phyloP scores from a whole-genome alignment of 2,329 filamentous ascomycete species.

The Rugonectria rugulosa region DNA sequence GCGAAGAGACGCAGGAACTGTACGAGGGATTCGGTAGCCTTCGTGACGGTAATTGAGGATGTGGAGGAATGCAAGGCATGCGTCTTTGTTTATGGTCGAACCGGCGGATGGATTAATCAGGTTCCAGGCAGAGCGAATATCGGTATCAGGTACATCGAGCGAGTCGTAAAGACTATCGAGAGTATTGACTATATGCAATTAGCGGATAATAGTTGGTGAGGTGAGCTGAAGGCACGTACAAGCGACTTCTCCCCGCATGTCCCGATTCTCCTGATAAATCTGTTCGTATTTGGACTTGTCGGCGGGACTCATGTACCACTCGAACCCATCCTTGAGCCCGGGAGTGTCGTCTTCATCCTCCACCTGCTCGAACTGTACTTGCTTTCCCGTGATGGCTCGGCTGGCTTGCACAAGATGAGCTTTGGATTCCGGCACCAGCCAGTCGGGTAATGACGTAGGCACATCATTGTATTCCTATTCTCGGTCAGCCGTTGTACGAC shows the following conservation, averaged over 20 bases:
- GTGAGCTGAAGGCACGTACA: slow-evolving; percentile 60
- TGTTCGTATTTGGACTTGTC: slow-evolving; percentile 96
- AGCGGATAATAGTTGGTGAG: slow-evolving; percentile 14
- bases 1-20: slow-evolving; percentile 88
- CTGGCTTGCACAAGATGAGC: slow-evolving; percentile 87
- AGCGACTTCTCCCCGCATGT: slow-evolving; percentile 82
- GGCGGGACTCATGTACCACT: slow-evolving; percentile 97
- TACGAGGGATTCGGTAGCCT: slow-evolving; percentile 91
- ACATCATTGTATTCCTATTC: slow-evolving; percentile 86
- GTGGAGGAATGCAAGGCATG: slow-evolving; percentile 91
- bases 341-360: slow-evolving; percentile 83
- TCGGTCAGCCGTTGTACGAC: slow-evolving; percentile 22
- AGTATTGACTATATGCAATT: slow-evolving; percentile 67
- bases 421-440: slow-evolving; percentile 96
- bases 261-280: slow-evolving; percentile 93
- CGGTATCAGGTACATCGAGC: slow-evolving; percentile 76
- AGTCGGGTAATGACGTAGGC: slow-evolving; percentile 86
- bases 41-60: slow-evolving; percentile 97
- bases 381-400: slow-evolving; percentile 79
- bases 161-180: slow-evolving; percentile 86
- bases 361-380: slow-evolving; percentile 83
- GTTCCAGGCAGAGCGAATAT: slow-evolving; percentile 94
- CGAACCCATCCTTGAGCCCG: slow-evolving; percentile 93
- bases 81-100: slow-evolving; percentile 90
- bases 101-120: slow-evolving; percentile 91